Evolutionary conservation across 2,329 filamentous ascomycete genomes (phyloP).

Genomic region (Pseudocercospora crystallina): DNA sequence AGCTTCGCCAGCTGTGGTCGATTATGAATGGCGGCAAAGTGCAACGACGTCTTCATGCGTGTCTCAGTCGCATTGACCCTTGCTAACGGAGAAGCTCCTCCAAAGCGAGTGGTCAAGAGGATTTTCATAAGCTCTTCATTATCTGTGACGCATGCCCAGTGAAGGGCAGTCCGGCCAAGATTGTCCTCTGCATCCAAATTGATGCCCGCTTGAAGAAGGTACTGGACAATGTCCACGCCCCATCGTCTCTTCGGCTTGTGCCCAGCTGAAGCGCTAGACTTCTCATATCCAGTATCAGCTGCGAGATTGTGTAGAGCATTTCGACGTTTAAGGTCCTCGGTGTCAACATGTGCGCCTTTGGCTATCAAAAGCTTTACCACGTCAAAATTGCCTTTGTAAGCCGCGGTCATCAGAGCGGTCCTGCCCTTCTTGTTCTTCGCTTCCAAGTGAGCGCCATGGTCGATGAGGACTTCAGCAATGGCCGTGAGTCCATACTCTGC

Average conservation of each 20-base stretch:
- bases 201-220: constrained; percentile 25
- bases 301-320: constrained; percentile 44
- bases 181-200: constrained; percentile 25
- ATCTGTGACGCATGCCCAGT: constrained; percentile 28
- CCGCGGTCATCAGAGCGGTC: constrained; percentile 46
- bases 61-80: constrained; percentile 22
- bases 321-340: constrained; percentile 22
- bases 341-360: constrained; percentile 25
- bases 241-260: constrained; percentile 18
- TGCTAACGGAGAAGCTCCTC: constrained; percentile 20
- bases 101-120: constrained; percentile 18
- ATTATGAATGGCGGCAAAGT: constrained; percentile 23
- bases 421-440: constrained; percentile 46
- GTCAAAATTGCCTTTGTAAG: constrained; percentile 43
- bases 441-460: constrained; percentile 23
- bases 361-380: constrained; percentile 40
- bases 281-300: constrained; percentile 36
- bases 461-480: constrained; percentile 19
- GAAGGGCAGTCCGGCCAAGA: constrained; percentile 25
- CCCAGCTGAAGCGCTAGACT: constrained; percentile 6
- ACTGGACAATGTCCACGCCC: constrained; percentile 22
- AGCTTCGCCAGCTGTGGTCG: constrained; percentile 63
- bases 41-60: constrained; percentile 25
- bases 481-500: constrained; percentile 21
- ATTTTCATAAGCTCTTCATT: constrained; percentile 23